phyloP scores from a whole-genome alignment of 2,329 filamentous ascomycete genomes.

The Helminthosporium solani region DNA sequence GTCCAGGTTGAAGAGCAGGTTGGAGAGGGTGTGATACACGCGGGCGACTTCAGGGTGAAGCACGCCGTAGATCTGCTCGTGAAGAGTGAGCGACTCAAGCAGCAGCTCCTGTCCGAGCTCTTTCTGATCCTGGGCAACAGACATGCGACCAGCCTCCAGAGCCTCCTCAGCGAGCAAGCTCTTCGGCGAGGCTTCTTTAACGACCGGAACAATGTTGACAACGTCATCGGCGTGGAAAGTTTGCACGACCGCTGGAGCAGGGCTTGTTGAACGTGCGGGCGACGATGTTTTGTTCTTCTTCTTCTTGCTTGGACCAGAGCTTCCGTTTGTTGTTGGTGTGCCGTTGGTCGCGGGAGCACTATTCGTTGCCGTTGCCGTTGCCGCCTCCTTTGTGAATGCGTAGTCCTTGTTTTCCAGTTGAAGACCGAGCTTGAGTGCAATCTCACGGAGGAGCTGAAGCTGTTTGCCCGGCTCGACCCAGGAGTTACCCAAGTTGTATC shows the following conservation, averaged over 20 bases:
- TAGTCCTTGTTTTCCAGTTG: conserved; percentile 82
- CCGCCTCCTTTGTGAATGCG: conserved; percentile 56
- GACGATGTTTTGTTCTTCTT: conserved; percentile 60
- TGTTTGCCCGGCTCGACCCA: conserved; percentile 71
- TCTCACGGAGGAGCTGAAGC: conserved; percentile 83
- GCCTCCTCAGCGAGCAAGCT: conserved; percentile 93
- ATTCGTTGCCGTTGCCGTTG: conserved; percentile 13
- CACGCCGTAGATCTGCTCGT: conserved; percentile 98
- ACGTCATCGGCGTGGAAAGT: conserved; percentile 86
- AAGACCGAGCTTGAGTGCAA: conserved; percentile 83
- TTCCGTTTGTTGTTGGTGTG: conserved; percentile 41
- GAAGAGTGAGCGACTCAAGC: conserved; percentile 90
- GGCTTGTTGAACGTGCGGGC: conserved; percentile 46
- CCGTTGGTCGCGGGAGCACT: conserved; percentile 18
- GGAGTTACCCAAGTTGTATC: conserved; percentile 67
- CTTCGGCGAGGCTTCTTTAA: conserved; percentile 91
- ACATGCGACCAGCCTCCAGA: conserved; percentile 91
- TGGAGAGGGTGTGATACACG: conserved; percentile 91
- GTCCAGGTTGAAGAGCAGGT: conserved; percentile 95
- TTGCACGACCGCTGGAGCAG: conserved; percentile 49
- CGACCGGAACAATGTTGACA: conserved; percentile 86
- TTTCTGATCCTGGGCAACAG: conserved; percentile 91
- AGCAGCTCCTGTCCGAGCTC: conserved; percentile 94
- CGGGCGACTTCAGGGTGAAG: conserved; percentile 94
- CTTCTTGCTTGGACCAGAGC: conserved; percentile 44